phyloP scores from a whole-genome alignment of 805 yeast genomes.

The Starmerella roubikii region DNA sequence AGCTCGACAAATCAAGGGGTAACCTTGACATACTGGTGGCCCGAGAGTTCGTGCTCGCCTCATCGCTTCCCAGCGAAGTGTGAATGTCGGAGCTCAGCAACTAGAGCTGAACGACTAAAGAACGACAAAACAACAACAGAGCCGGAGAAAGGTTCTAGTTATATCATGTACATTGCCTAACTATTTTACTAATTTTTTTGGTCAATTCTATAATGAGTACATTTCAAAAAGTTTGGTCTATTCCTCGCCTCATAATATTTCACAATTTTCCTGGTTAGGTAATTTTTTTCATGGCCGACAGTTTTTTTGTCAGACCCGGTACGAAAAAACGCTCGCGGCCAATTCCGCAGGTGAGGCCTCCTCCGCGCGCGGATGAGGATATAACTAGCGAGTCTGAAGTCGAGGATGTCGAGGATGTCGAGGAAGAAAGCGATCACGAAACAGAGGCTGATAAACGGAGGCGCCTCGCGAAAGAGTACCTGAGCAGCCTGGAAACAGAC shows the following conservation, averaged over 20 bases:
- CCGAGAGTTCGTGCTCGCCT: neutral
- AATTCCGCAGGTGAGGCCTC: neutral
- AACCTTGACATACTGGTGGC: constrained; percentile 8
- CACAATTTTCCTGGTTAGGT: neutral
- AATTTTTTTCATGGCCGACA: constrained; percentile 10
- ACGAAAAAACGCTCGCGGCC: constrained; percentile 6
- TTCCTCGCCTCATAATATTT: no score
- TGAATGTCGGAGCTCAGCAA: no score
- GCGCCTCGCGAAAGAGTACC: constrained; percentile 82
- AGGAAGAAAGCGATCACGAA: constrained; percentile 77
- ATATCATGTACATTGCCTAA: no score
- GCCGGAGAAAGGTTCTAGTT: no score
- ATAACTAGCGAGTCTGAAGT: constrained; percentile 17
- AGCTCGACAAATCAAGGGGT: neutral
- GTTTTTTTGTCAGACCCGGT: constrained; percentile 10
- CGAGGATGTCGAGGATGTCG: constrained; percentile 55
- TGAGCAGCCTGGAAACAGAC: constrained; percentile 60
- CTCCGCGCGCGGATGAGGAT: constrained; percentile 12
- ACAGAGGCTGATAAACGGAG: constrained; percentile 88
- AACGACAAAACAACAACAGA: no score
- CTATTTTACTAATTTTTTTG: no score
- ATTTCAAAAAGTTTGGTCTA: no score
- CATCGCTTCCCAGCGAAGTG: no score
- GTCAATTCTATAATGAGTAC: no score
- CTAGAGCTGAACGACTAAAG: no score